Evolutionary conservation across 768 basidiomycete species (phyloP), one percentile per base, ranked within the genome.

Genomic region (Porpolomopsis calyptriformis): DNA sequence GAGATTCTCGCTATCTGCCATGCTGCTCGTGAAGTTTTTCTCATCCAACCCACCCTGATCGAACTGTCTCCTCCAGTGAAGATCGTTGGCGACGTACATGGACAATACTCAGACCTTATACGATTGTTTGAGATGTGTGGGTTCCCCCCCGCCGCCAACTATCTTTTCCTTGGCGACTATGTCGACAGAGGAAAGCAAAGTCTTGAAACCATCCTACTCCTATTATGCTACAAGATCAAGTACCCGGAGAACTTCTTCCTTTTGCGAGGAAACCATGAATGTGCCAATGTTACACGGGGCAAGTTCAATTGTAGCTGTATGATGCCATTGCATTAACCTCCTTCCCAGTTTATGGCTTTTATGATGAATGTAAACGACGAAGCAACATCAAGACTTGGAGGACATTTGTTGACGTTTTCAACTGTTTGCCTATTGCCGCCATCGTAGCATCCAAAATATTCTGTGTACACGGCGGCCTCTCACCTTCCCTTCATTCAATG

Each of bases 371-470:
- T 74, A 99, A 99, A 69, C 83, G 96, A 60, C 80, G 96, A 53
- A 96, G 92, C 74, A 97, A 94, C 64, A 91, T 98, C 74, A 99
- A 98, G 71, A 93, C 89, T 22, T 99, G 96, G 96, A 98, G 94
- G 69, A 93, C 91, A 2, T 98, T 99, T 64, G 89, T 98, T 63
- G 96, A 99, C 68, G 94, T 97, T 48, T 99, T 99, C 77, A 98
- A 99, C 66, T 93, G 92, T 58, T 78, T 99, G 10, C 96, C 96
- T 41, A 98, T 99, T 58, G 93, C 94, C 33, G 92, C 96, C 25
- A 87, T 99, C 59, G 96, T 99, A 40, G 96, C 94, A 6, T 91
- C 90, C 56, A 99, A 99, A 72, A 99, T 99, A 59, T 99, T 99
- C 67, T 98, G 96, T 60, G 96, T 99, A 11, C 96, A 99, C 57